Conservation (phyloP, 257 asterid genomes). For the Linderniella brevidens region DNA sequence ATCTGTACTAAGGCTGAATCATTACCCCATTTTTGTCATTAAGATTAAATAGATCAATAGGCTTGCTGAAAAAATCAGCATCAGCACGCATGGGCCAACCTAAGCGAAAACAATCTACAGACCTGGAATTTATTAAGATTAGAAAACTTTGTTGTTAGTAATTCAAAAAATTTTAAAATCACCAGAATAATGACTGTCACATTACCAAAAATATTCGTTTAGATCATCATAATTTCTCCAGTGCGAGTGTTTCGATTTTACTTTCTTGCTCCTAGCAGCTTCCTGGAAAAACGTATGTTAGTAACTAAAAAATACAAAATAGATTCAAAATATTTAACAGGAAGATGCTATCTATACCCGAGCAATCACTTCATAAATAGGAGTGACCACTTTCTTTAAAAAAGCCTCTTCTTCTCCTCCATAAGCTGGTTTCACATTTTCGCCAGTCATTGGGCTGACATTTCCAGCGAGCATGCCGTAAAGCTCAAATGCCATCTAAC, state of each 20-base stretch:
- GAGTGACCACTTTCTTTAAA: conserved; percentile 76
- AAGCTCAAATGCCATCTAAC: conserved; percentile 92
- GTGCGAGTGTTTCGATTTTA: conserved; percentile 84
- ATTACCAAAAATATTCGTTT: conserved; percentile 92
- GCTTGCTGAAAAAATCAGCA: conserved; percentile 87
- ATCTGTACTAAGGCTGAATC: conserved; percentile 1
- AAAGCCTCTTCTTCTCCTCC: conserved; percentile 99
- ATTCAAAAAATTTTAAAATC: not conserved
- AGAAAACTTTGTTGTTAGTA: conserved; percentile 8
- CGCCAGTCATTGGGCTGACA: conserved; percentile 97
- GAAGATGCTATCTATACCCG: conserved; percentile 33
- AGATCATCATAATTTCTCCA: conserved; percentile 99
- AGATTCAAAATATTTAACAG: not conserved
- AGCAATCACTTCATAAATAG: conserved; percentile 90
- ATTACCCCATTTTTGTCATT: conserved; percentile 69
- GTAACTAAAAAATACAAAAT: not conserved
- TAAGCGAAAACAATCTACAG: conserved; percentile 92
- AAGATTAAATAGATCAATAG: conserved; percentile 22
- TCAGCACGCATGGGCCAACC: conserved; percentile 99
- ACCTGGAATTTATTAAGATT: conserved; percentile 28
- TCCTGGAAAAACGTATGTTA: conserved; percentile 34
- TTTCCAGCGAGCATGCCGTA: conserved; percentile 98
- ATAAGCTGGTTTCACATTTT: conserved; percentile 96
- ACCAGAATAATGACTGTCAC: conserved; percentile 8
- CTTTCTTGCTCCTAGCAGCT: conserved; percentile 77